Evolutionary conservation across 2,329 filamentous ascomycete species (phyloP).

Genomic region (Neopestalotiopsis sp.): DNA sequence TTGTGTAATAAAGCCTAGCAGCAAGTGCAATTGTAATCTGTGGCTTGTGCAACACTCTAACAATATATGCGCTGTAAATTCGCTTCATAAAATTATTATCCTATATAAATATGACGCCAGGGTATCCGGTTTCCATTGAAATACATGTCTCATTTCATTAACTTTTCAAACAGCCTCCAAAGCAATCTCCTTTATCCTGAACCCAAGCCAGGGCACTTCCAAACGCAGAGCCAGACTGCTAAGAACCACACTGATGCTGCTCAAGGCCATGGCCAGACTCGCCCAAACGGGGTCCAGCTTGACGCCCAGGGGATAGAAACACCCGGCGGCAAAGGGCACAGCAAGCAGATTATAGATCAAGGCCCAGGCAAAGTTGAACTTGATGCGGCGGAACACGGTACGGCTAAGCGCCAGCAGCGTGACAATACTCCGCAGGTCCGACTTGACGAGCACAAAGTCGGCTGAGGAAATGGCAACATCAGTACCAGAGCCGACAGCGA

Average conservation of each 20-base stretch:
- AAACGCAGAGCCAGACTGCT: conserved; percentile 77
- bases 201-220: conserved; percentile 39
- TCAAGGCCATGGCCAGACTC: conserved; percentile 88
- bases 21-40: no score
- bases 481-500: conserved; percentile 82
- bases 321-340: conserved; percentile 81
- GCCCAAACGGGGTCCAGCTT: conserved; percentile 83
- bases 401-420: conserved; percentile 75
- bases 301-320: conserved; percentile 71
- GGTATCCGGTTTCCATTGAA: background rate
- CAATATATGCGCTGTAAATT: no score
- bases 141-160: background rate
- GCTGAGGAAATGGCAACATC: conserved; percentile 84
- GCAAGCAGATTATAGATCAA: conserved; percentile 80
- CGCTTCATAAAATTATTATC: background rate
- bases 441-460: conserved; percentile 81
- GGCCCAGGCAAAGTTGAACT: conserved; percentile 87
- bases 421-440: conserved; percentile 71
- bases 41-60: no score
- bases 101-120: background rate
- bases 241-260: conserved; percentile 85
- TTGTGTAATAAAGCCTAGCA: no score
- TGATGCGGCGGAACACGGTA: conserved; percentile 77
- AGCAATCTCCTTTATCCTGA: conserved; percentile 27
- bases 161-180: conserved; percentile 4